Base-by-base conservation (phyloP, 768 basidiomycete species). In the Tricholoma sp. region DNA sequence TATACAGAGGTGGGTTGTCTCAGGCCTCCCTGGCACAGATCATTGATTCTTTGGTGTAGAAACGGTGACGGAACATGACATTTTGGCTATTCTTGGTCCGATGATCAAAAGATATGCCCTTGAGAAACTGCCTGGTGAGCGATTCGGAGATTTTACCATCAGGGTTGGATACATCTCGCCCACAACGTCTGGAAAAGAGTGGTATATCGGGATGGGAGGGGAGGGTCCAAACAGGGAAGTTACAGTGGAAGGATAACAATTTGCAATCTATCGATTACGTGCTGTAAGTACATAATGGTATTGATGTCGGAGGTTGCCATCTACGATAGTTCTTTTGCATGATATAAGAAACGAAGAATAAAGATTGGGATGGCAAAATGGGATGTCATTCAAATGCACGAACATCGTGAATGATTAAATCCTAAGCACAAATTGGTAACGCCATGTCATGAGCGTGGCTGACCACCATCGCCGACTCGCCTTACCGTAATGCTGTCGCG, bases 91-190 rank as follows among this genome's bases (percentile, higher is more conserved):
- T 61, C 83, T 99, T 21, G 64, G 70, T 56, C 95, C 94, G 0
- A 94, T 99, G 91, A 96, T 99, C 80, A 94, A 92, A 72, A 79
- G 82, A 57, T 99, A 94, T 69, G 93, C 96, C 0, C 75, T 89
- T 24, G 94, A 98, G 71, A 80, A 96, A 47, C 74, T 78, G 3
- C 86, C 91, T 8, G 94, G 91, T 29, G 97, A 99, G 72, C 86
- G 77, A 56, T 98, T 99, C 66, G 97, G 97, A 31, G 97, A 98
- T 72, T 99, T 90, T 70, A 91, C 92, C 31, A 89, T 99, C 60
- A 81, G 96, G 49, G 88, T 84, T 22, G 94, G 95, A 45, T 94
- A 95, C 66, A 94, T 98, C 62, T 81, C 91, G 34, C 81, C 89
- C 2, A 94, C 91, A 0, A 89, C 84, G 1, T 82, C 86, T 35